Evolutionary conservation across 805 yeast genomes (phyloP), one percentile per base, ranked within the genome.

Genomic region (Schwanniomyces yamadae): DNA sequence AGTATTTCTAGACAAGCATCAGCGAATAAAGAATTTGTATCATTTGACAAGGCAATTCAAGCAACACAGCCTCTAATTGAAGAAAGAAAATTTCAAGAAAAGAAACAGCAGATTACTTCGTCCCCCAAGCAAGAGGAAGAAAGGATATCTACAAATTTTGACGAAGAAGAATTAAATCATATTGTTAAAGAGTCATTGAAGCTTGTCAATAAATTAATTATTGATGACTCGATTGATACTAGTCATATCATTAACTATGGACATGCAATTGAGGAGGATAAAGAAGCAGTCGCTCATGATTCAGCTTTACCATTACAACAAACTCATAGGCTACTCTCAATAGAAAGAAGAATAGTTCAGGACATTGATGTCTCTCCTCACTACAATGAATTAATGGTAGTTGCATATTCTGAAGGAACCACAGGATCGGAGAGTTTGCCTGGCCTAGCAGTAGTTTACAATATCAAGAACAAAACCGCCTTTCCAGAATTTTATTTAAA

Each of bases 401-500:
- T 44, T 8, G 34, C 48, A 10, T 46, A 44, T 28, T 25, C 45
- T 9, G 22, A 23, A 15, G 6, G 18, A 18, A 15, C 23, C 16
- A 13, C 4, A 12, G 15, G 34, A 21, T 31, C 24, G 8, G 22
- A 16, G 5, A 32, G 41, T 6, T 43, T 46, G 12, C 49, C 51
- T 6, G 67, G 66, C 1, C 37, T 56, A 16, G 59, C 59, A 1
- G 49, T 60, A 9, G 35, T 66, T 14, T 75, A 71, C 63, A 66
- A 64, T 39, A 42, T 45, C 5, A 37, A 39, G 11, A 31, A 31
- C n/a, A 25, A 23, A 1, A 33, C 32, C 29, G 28, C 33, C 31
- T 33, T 41, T 41, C 40, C 74, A 53, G 28, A 79, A 67, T 46
- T 60, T 58, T 62, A 63, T 26, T 57, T 74, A 10, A 57, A 60